These are phyloP conservation scores for Apiotrichum mycotoxinovorans DNA, from an alignment of 1,284 basidiomycete genomes.

Conservation along the genomic window DNA sequence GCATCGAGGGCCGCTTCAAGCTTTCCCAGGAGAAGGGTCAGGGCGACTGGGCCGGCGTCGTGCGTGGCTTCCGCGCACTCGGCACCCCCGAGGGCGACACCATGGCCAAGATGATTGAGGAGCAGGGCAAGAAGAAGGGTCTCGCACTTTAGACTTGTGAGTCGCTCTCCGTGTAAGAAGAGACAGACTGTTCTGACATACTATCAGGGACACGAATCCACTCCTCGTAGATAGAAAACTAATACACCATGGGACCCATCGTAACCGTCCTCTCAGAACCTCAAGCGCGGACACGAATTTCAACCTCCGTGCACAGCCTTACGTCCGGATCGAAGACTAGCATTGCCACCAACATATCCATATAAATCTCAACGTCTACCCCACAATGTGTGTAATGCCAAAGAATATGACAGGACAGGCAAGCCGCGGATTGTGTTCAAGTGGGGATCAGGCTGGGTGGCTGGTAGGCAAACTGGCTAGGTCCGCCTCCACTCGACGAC, in stretches of 20 bases:
- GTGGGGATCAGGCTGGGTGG: too few relatives aligned
- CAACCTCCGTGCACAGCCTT: not conserved
- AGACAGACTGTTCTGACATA: too few relatives aligned
- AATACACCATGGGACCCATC: too few relatives aligned
- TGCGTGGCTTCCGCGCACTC: conserved; percentile 41
- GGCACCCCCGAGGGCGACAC: conserved; percentile 31
- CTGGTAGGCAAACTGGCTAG: too few relatives aligned
- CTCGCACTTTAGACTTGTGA: not conserved
- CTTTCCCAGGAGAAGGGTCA: conserved; percentile 47
- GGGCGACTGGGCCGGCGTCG: conserved; percentile 48
- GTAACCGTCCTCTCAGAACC: too few relatives aligned
- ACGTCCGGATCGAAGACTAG: too few relatives aligned
- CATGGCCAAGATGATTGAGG: conserved; percentile 41
- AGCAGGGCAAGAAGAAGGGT: conserved; percentile 20
- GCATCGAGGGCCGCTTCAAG: conserved; percentile 51
- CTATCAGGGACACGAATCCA: too few relatives aligned
- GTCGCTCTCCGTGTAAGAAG: not conserved
- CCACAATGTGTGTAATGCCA: not conserved
- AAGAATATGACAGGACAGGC: not conserved
- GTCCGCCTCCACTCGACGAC: too few relatives aligned
- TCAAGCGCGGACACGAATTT: too few relatives aligned
- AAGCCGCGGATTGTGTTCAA: not conserved
- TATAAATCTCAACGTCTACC: not conserved
- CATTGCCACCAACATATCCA: too few relatives aligned
- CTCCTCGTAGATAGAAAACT: too few relatives aligned